A percentile compares a stretch with the other conserved stretches of the same genome.
Evolutionary conservation across 495 filamentous ascomycete species (phyloP).

Genomic region (Aspergillus panamensis): DNA sequence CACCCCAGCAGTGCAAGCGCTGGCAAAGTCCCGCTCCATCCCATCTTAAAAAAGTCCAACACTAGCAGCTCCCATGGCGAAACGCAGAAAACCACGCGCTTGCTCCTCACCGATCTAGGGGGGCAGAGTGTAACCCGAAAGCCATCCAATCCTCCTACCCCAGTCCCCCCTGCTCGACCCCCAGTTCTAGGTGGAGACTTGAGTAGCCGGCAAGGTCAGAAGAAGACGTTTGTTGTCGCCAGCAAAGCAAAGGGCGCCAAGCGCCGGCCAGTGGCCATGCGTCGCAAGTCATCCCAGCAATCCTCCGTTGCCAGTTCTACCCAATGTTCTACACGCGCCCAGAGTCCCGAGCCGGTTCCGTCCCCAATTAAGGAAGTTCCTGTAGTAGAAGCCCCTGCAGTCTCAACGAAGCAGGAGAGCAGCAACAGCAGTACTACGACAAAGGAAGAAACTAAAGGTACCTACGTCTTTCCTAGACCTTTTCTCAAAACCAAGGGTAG

Average conservation of each 20-base stretch:
- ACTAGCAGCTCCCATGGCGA: constrained; percentile 21
- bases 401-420: neutral
- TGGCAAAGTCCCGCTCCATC: constrained; percentile 24
- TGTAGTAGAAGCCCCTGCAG: neutral
- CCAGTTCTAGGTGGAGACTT: constrained; percentile 11
- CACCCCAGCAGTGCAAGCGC: constrained; percentile 5
- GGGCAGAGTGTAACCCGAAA: constrained; percentile 34
- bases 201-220: constrained; percentile 20
- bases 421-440: neutral
- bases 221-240: constrained; percentile 34
- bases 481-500: neutral
- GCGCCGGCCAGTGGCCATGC: constrained; percentile 40
- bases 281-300: constrained; percentile 42
- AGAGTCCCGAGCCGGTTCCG: constrained; percentile 13
- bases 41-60: constrained; percentile 41
- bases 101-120: constrained; percentile 28
- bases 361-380: neutral
- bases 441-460: neutral
- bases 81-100: constrained; percentile 34
- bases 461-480: neutral
- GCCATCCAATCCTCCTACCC: constrained; percentile 32
- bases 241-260: constrained; percentile 31
- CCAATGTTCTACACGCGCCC: constrained; percentile 13
- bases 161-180: constrained; percentile 18
- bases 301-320: constrained; percentile 13